Conservation (phyloP, 768 basidiomycete genomes). For the Mycena leptocephala region DNA sequence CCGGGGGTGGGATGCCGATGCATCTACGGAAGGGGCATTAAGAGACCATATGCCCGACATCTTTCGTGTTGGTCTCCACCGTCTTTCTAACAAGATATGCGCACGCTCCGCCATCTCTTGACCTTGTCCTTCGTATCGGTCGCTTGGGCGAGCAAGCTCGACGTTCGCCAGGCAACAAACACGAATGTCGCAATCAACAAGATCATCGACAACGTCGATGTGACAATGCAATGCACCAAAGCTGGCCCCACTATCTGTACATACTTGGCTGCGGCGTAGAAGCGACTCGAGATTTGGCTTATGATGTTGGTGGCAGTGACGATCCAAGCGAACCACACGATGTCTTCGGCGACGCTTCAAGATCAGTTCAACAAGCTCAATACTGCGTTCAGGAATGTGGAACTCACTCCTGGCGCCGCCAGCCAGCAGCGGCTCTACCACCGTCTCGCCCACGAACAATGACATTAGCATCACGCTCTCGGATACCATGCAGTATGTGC, state of each 20-base stretch:
- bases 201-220: constrained; percentile 45
- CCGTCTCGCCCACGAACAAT: constrained; percentile 51
- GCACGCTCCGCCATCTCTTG: constrained; percentile 45
- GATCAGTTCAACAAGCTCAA: constrained; percentile 44
- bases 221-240: constrained; percentile 37
- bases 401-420: constrained; percentile 40
- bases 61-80: neutral
- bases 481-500: constrained; percentile 50
- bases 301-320: constrained; percentile 14
- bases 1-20: neutral
- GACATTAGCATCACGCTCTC: constrained; percentile 49
- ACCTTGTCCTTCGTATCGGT: constrained; percentile 44
- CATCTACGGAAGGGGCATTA: neutral
- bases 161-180: constrained; percentile 49
- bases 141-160: constrained; percentile 48
- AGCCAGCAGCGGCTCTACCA: constrained; percentile 51
- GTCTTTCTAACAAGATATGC: constrained; percentile 40
- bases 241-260: constrained; percentile 45
- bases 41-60: neutral
- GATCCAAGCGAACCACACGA: constrained; percentile 47
- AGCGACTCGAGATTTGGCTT: neutral
- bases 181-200: constrained; percentile 48
- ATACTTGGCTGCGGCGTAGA: constrained; percentile 7
- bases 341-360: constrained; percentile 44
- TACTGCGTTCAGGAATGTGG: constrained; percentile 42